phyloP scores from a whole-genome alignment of 345 rosid species.

The Populus alba region DNA sequence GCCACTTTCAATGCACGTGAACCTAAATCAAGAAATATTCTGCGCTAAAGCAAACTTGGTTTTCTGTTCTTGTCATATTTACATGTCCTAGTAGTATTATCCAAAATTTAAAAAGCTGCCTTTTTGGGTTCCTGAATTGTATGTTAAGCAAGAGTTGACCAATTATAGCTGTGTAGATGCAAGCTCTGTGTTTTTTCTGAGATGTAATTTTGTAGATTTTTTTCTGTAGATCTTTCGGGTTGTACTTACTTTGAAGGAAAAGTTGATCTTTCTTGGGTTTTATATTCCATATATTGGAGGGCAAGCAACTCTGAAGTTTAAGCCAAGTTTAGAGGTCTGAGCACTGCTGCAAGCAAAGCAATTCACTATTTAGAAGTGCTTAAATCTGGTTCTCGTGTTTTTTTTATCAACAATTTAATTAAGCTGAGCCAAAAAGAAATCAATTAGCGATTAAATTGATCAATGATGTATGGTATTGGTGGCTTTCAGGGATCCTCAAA shows the following conservation, averaged over 20 bases:
- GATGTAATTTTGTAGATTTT: background rate
- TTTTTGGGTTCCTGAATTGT: background rate
- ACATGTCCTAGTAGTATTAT: background rate
- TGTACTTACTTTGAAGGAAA: conserved; percentile 5
- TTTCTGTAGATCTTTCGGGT: conserved; percentile 2
- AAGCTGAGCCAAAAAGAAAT: background rate
- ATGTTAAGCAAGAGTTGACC: background rate
- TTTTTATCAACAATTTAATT: background rate
- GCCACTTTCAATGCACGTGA: background rate
- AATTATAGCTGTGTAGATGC: background rate
- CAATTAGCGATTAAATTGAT: background rate
- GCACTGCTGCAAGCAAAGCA: background rate
- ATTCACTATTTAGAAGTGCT: background rate
- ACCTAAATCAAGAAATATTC: conserved; percentile 2
- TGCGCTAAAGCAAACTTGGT: background rate
- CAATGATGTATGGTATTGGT: background rate
- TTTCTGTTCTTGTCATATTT: conserved; percentile 8
- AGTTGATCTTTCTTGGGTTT: conserved; percentile 6
- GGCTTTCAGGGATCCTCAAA: conserved; percentile 8
- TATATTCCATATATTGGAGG: background rate
- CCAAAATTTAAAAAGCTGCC: background rate
- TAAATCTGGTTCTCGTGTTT: background rate
- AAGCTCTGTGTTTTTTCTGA: background rate
- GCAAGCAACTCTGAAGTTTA: conserved; percentile 7
- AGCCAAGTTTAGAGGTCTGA: conserved; percentile 3